These are phyloP conservation scores for Echria macrotheca DNA, from an alignment of 495 filamentous ascomycete genomes.

Conservation along the genomic window DNA sequence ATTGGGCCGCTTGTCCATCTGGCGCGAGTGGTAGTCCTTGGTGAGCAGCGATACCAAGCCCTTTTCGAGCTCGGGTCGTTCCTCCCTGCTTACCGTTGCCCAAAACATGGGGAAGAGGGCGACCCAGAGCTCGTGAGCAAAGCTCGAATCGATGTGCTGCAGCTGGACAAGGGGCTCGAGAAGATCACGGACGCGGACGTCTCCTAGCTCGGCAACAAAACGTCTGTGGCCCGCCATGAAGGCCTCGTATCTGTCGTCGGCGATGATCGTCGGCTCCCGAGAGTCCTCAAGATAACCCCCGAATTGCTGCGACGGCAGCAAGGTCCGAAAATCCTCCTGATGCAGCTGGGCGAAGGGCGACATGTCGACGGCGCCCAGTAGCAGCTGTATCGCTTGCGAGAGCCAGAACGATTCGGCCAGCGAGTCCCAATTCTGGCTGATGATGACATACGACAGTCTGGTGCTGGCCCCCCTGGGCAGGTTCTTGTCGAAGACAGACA, in stretches of 20 bases:
- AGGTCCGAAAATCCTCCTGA: constrained; percentile 72
- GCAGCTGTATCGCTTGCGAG: constrained; percentile 82
- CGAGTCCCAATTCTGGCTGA: constrained; percentile 96
- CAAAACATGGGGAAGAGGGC: constrained; percentile 87
- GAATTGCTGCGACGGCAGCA: constrained; percentile 64
- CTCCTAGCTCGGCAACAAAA: constrained; percentile 77
- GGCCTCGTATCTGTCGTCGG: constrained; percentile 73
- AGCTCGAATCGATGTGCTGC: constrained; percentile 77
- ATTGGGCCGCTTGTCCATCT: constrained; percentile 90
- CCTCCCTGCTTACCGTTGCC: constrained; percentile 81
- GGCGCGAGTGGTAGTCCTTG: constrained; percentile 90
- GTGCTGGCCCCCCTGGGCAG: constrained; percentile 80
- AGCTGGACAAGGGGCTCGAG: constrained; percentile 90
- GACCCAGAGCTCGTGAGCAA: constrained; percentile 85
- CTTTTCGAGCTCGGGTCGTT: constrained; percentile 84
- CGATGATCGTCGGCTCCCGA: constrained; percentile 64
- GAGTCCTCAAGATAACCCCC: constrained; percentile 64
- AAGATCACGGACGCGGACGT: constrained; percentile 79
- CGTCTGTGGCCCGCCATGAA: constrained; percentile 71
- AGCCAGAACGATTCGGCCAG: constrained; percentile 94
- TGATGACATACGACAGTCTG: constrained; percentile 79
- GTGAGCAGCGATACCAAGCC: constrained; percentile 81
- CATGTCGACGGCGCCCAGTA: constrained; percentile 88
- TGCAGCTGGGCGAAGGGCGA: constrained; percentile 69
- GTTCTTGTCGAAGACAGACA: constrained; percentile 88